Base-by-base conservation (phyloP, 2,329 filamentous ascomycete genomes). In the Colletotrichum endophyticum region DNA sequence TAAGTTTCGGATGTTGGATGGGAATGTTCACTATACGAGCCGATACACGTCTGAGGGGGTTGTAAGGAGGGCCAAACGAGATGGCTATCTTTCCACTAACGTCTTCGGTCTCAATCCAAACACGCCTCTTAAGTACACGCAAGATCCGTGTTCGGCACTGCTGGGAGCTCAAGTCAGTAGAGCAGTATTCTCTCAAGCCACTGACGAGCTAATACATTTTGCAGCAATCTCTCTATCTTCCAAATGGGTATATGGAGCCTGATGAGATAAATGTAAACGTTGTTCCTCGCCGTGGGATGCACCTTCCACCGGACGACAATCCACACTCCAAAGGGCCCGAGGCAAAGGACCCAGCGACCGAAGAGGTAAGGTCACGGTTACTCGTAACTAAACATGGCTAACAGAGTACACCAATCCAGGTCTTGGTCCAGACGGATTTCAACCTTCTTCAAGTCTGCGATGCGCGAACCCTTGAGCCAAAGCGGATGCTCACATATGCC, bases 401-500 rank as follows among this genome's bases (percentile, higher is more conserved):
- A 36, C 61, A 19, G 11, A 53, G 25, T 30, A 9, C n/a, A n/a
- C 8, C 5, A 27, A 22, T 16, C n/a, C 22, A 63, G 32, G 53
- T 78, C 11, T 64, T 78, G 9, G 72, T 77, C 2, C 77, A 77
- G 28, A 75, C 77, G 12, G 77, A 78, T 36, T 77, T 75, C 59
- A 78, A 77, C 53, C 67, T 74, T 0, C 68, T 78, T 22, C 77
- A 78, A 49, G 71, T 72, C 16, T 77, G 77, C 59, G 77, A 78
- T 57, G 77, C 75, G 19, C 68, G 70, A 30, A 78, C 77, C 5
- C 75, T 78, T 6, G 64, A 77, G 36, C 75, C 77, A 6, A 78
- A 78, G 53, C 63, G 77, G 16, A 63, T 78, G 15, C 72, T 78
- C 53, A 78, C 77, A 2, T 78, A 78, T 39, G 77, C 77, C n/a